phyloP scores from a whole-genome alignment of 1,284 basidiomycete species.

The Leccinum variabile region DNA sequence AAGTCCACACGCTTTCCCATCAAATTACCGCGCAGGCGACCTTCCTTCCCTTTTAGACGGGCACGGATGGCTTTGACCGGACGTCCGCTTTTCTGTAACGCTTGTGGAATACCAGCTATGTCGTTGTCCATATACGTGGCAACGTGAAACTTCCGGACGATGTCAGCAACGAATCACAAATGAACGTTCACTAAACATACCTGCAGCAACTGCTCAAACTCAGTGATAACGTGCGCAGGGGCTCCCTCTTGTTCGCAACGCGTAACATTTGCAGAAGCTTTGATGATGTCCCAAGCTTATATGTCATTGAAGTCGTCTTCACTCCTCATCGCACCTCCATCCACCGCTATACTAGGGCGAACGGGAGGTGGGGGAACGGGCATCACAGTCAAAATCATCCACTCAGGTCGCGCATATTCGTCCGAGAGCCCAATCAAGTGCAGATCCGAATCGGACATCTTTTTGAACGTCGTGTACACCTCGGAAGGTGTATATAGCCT shows the following conservation, averaged over 20 bases:
- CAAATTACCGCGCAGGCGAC: constrained; percentile 94
- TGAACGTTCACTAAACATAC: constrained; percentile 39
- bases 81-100: constrained; percentile 95
- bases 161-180: constrained; percentile 13
- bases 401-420: constrained; percentile 95
- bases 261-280: constrained; percentile 89
- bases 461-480: constrained; percentile 90
- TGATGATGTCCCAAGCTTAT: constrained; percentile 97
- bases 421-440: constrained; percentile 90
- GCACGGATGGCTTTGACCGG: constrained; percentile 99
- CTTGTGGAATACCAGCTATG: constrained; percentile 97
- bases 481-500: constrained; percentile 86
- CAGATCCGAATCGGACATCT: constrained; percentile 91
- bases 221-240: constrained; percentile 92
- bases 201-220: constrained; percentile 96
- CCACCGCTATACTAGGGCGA: constrained; percentile 94
- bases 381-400: constrained; percentile 99
- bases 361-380: constrained; percentile 98
- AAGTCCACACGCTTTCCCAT: constrained; percentile 99
- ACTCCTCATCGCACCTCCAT: constrained; percentile 93
- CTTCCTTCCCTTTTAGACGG: constrained; percentile 98
- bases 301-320: constrained; percentile 94
- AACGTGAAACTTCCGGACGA: constrained; percentile 80
- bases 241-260: constrained; percentile 97
- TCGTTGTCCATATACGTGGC: constrained; percentile 99